phyloP scores from a whole-genome alignment of 805 yeast genomes.

The Ogataea saltuana region DNA sequence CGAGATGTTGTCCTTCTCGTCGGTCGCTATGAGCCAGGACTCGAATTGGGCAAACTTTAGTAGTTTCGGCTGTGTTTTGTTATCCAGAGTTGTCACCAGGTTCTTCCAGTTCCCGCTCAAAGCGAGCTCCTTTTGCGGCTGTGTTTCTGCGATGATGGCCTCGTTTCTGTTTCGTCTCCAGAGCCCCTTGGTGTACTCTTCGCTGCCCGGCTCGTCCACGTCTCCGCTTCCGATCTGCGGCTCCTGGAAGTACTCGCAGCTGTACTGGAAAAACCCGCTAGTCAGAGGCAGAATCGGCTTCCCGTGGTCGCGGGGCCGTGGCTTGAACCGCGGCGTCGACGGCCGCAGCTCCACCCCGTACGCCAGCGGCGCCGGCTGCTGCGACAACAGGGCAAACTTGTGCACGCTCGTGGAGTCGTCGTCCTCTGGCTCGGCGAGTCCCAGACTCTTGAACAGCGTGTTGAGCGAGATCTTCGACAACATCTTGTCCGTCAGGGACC shows the following conservation, averaged over 20 bases:
- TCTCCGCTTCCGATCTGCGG: slow-evolving; percentile 90
- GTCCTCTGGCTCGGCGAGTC: slow-evolving; percentile 24
- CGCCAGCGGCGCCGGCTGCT: slow-evolving; percentile 31
- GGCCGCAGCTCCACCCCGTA: slow-evolving; percentile 53
- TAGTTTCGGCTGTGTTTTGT: slow-evolving; percentile 76
- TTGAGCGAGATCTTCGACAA: slow-evolving; percentile 21
- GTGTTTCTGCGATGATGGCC: slow-evolving; percentile 81
- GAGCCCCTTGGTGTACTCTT: slow-evolving; percentile 72
- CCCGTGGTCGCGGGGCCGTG: slow-evolving; percentile 30
- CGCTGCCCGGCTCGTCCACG: slow-evolving; percentile 88
- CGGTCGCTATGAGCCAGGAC: slow-evolving; percentile 73
- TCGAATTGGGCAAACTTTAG: slow-evolving; percentile 90
- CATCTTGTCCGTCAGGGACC: slow-evolving; percentile 26
- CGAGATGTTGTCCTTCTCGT: slow-evolving; percentile 78
- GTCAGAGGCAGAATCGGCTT: slow-evolving; percentile 53
- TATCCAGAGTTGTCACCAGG: slow-evolving; percentile 57
- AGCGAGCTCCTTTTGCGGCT: slow-evolving; percentile 82
- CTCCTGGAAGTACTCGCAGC: slow-evolving; percentile 91
- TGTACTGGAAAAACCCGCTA: slow-evolving; percentile 70
- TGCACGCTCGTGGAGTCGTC: slow-evolving; percentile 24
- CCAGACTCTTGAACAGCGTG: slow-evolving; percentile 27
- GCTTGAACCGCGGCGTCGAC: slow-evolving; percentile 53
- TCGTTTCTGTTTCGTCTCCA: slow-evolving; percentile 95
- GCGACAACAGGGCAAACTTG: slow-evolving; percentile 27
- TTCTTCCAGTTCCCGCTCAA: slow-evolving; percentile 84